Conservation (phyloP, 495 filamentous ascomycete species). For the Tuber brumale region DNA sequence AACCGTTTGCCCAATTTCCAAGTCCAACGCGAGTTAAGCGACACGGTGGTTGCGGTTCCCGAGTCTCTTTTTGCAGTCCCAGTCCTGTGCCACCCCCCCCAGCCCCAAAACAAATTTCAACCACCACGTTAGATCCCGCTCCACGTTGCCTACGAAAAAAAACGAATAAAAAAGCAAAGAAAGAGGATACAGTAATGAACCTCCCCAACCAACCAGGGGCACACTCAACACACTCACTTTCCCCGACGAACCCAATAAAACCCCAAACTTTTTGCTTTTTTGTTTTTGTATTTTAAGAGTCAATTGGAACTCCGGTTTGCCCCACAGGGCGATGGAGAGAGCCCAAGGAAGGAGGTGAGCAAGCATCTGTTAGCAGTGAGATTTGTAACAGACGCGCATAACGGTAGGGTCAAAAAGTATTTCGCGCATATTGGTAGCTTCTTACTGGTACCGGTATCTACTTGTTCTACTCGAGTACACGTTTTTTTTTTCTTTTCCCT, state of each 20-base stretch:
- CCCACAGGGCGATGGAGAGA: neutral
- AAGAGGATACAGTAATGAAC: neutral
- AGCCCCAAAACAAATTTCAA: neutral
- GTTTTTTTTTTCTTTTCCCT: neutral
- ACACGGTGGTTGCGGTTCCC: neutral
- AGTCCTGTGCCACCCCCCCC: neutral
- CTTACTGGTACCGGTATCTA: neutral
- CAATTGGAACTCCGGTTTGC: neutral
- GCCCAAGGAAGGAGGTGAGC: neutral
- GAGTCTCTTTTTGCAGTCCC: neutral
- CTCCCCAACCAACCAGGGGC: neutral
- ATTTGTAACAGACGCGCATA: neutral
- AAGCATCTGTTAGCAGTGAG: neutral
- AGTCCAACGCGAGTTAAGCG: neutral
- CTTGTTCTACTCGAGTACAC: neutral
- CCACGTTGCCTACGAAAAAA: neutral
- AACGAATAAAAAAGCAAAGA: neutral
- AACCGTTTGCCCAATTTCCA: neutral
- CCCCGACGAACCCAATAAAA: neutral
- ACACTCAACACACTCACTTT: neutral
- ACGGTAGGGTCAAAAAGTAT: neutral
- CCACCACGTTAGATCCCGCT: slow-evolving; percentile 1
- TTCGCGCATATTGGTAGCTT: neutral
- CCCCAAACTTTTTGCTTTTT: neutral
- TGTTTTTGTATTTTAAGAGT: neutral